Evolutionary conservation across 1,284 basidiomycete genomes (phyloP).

Genomic region (Trichosporon faecale): DNA sequence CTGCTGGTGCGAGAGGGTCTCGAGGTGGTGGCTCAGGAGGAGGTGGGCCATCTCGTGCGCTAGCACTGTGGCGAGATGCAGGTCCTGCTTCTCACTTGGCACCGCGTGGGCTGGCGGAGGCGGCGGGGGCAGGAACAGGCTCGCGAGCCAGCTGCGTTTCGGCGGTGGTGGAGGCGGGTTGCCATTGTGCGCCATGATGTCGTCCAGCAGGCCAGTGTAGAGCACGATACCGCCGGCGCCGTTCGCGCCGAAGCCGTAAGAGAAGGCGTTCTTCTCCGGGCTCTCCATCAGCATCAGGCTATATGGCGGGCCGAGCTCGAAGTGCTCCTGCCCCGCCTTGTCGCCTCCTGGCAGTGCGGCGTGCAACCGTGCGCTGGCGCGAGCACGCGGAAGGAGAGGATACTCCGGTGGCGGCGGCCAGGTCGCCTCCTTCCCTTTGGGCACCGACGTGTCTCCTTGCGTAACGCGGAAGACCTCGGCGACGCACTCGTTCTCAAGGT

Average conservation of each 20-base stretch:
- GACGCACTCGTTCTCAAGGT: conserved; percentile 64
- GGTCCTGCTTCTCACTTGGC: conserved; percentile 75
- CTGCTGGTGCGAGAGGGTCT: conserved; percentile 75
- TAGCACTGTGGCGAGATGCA: conserved; percentile 76
- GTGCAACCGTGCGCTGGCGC: conserved; percentile 46
- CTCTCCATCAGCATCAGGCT: conserved; percentile 78
- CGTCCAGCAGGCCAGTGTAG: conserved; percentile 80
- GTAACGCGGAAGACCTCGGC: conserved; percentile 13
- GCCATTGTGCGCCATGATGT: conserved; percentile 60
- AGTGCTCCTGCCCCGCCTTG: conserved; percentile 38
- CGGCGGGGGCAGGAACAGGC: conserved; percentile 46
- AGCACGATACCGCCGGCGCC: conserved; percentile 85
- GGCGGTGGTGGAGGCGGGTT: conserved; percentile 21
- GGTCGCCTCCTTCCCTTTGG: background rate
- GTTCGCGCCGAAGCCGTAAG: conserved; percentile 83
- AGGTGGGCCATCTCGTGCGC: conserved; percentile 86
- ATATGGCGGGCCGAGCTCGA: conserved; percentile 72
- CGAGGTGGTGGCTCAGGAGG: conserved; percentile 80
- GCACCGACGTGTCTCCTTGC: background rate
- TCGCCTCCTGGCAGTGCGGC: conserved; percentile 42
- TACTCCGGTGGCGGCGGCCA: conserved; percentile 43
- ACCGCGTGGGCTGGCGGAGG: conserved; percentile 28
- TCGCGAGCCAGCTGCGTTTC: conserved; percentile 9
- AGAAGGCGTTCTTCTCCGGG: conserved; percentile 79
- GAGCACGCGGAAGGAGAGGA: conserved; percentile 47